Evolutionary conservation across 805 yeast species (phyloP), one percentile per base, ranked within the genome.

Genomic region (Metschnikowia shivogae): DNA sequence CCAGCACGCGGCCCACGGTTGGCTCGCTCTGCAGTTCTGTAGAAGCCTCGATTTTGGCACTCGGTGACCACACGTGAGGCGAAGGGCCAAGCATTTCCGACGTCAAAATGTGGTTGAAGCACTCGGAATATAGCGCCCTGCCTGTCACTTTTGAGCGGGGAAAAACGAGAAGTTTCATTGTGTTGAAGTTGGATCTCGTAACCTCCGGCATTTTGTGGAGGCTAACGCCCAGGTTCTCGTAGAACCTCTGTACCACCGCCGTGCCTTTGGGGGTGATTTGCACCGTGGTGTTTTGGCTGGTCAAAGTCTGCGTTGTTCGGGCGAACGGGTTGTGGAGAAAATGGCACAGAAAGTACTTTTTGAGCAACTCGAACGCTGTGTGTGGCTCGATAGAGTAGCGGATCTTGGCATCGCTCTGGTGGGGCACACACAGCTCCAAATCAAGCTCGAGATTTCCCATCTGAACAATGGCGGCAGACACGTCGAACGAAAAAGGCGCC

Each of bases 241-340:
- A 80, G 59, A 82, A 88, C 13, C 72, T 67, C 40, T 78, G 80
- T 2, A 90, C 62, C 0, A 88, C 57, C 0, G 89, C 82, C 6
- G 89, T 80, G 1, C 97, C 98, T 58, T 92, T 92, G 0, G 97
- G 89, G 0, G 97, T 88, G 4, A 96, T 96, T 59, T 92, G 97
- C 26, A 88, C 58, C 2, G 69, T 48, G 0, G 71, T 66, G 4
- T 64, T 67, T 0, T 57, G 64, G 41, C 45, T 29, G 24, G 74
- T 74, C 5, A 82, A 72, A 34, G 60, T 65, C 11, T 59, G 51
- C 35, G 85, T 60, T 0, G 96, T 88, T 55, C 92, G 68, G 50
- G 85, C 89, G 3, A 78, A 77, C 0, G 96, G 96, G 11, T 79
- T 77, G 59, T 89, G 96, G 8, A 89, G 53, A 1, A 88, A 63